A percentile compares a stretch with the other conserved stretches of the same genome.
Conservation (phyloP, 2,329 filamentous ascomycete genomes). For the Aciculosporium take region DNA sequence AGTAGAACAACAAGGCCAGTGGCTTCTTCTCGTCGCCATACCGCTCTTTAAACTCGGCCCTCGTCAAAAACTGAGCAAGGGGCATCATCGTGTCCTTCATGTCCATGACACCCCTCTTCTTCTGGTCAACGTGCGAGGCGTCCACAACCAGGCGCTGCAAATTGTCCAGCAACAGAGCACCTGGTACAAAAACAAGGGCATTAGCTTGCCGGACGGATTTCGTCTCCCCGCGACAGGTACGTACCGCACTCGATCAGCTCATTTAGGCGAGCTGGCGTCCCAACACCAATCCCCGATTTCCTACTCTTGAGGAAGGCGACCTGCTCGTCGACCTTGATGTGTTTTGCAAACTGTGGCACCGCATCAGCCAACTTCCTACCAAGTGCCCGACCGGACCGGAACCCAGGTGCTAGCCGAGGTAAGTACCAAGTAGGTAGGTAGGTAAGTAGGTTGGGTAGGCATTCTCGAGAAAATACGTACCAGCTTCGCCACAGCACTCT, state of each 20-base stretch:
- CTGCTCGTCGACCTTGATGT: slow-evolving; percentile 88
- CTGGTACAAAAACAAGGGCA: slow-evolving; percentile 17
- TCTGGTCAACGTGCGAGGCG: slow-evolving; percentile 83
- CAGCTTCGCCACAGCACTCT: slow-evolving; percentile 69
- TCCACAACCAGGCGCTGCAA: slow-evolving; percentile 76
- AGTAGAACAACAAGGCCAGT: slow-evolving; percentile 53
- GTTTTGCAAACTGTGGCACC: slow-evolving; percentile 65
- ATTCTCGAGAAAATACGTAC: slow-evolving; percentile 19
- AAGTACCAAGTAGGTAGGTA: no score
- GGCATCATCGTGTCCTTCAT: slow-evolving; percentile 88
- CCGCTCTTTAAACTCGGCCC: slow-evolving; percentile 54
- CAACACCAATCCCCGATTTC: slow-evolving; percentile 74
- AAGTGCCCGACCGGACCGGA: no score
- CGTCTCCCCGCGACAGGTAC: no score
- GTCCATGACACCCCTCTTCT: slow-evolving; percentile 85
- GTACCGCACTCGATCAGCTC: slow-evolving; percentile 71
- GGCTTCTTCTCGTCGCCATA: slow-evolving; percentile 47
- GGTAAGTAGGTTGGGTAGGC: no score
- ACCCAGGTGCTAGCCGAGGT: no score
- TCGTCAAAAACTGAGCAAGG: slow-evolving; percentile 58
- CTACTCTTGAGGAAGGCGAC: slow-evolving; percentile 55
- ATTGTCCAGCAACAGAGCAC: slow-evolving; percentile 54
- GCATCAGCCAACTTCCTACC: slow-evolving; percentile 5
- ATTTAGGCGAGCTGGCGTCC: slow-evolving; percentile 69
- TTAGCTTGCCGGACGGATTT: not conserved